Evolutionary conservation across 495 filamentous ascomycete species (phyloP), one percentile per base, ranked within the genome.

Genomic region (Hypoxylon lenormandii): DNA sequence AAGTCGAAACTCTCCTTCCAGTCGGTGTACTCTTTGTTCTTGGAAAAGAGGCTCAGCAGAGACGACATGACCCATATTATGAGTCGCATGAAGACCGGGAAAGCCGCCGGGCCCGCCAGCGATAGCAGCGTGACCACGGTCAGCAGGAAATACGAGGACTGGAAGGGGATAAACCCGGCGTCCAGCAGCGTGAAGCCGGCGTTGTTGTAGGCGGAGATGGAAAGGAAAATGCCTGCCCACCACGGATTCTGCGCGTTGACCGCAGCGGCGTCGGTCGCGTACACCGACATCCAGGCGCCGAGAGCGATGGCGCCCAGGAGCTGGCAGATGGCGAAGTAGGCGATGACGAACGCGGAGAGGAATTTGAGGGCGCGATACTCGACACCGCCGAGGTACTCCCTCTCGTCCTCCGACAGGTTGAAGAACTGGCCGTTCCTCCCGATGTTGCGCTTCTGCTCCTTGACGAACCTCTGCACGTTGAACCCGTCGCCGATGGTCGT

Each of bases 171-270:
- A 83, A 93, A 92, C 50, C 93, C 92, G 10, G 85, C 82, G 72
- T 93, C 90, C 48, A 93, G 76, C 40, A 93, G 83, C n/a, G 84
- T 86, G 89, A 94, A 92, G 37, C 91, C 91, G 13, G 86, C 90
- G 68, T 93, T 94, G 60, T 90, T 91, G 73, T 93, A 94, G 3
- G 89, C 90, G 45, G 87, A 90, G 23, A 85, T 78, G 23, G 83
- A 82, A 63, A 87, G 85, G 75, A 89, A 90, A 45, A 84, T 81
- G 22, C 86, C 87, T 30, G 84, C 79, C 88, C 87, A 89, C 80
- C 81, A 82, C 18, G 72, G 72, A 42, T 73, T 74, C 10, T 90
- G 80, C 0, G 88, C 88, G 72, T 93, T 92, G 30, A 74, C 76
- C 22, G 78, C 76, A 0, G 90, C 79, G 7, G 84, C 70, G 54